Base-by-base conservation (phyloP, 805 yeast species). In the Ogataea glucozyma region DNA sequence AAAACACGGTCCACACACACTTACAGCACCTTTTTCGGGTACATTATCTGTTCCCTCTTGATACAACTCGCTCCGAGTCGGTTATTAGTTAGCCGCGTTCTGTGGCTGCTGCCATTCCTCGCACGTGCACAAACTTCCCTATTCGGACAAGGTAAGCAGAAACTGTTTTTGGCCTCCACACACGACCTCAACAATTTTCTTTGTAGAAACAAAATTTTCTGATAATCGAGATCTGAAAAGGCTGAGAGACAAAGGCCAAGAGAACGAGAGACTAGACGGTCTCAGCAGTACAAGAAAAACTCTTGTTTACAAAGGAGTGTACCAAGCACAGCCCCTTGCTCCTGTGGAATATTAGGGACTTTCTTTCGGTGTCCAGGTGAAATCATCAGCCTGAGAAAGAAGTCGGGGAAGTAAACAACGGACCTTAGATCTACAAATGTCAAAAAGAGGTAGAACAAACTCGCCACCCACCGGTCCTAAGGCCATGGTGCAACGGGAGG, bases 211-310 rank as follows among this genome's bases (percentile, higher is more conserved):
- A 38, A 31, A 38, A 20, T 29, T 26, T 32, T 37, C 34, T 40
- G 33, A 48, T 38, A 29, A 45, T 34, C 10, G 38, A 32, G 31
- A 26, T 36, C 30, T 31, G 26, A 31, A 31, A 18, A 30, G 22
- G 12, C 11, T 4, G 13, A 17, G 35, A 19, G 31, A 27, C 31
- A 19, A 19, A 20, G n/a, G 17, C 14, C 11, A 31, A 18, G 18
- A 19, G 26, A 6, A 30, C 21, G 18, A 30, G 32, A 12, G 32
- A 30, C 20, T 30, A 10, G 8, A n/a, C 18, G 5, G 32, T 12
- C 32, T 13, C 18, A 27, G 9, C 32, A 21, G 21, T 30, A 18
- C 12, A 24, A 11, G 18, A 5, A 27, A 6, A 20, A 10, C 26
- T 21, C 36, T 21, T 19, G 36, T 30, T 18, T 27, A 19, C 14